Evolutionary conservation across 2,329 filamentous ascomycete genomes (phyloP).

Genomic region (Cladosporium sp.): DNA sequence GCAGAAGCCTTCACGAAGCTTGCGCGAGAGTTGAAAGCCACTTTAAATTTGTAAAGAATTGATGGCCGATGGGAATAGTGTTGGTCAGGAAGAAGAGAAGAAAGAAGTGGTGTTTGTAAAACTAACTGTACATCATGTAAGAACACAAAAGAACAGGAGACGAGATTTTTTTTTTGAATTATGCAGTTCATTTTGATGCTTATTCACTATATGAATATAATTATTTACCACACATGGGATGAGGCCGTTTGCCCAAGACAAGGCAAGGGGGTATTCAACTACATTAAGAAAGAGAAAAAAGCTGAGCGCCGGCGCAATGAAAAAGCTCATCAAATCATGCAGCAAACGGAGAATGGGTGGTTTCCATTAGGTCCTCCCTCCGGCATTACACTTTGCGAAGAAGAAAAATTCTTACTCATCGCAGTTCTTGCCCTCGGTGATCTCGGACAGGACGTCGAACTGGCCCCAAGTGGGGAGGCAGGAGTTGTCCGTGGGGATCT

Average conservation of each 20-base stretch:
- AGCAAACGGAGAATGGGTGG: neutral
- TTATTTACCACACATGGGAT: neutral
- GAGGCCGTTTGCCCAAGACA: slow-evolving; percentile 3
- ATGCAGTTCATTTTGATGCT: neutral
- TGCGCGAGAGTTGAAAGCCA: neutral
- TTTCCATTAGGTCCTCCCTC: neutral
- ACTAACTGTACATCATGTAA: neutral
- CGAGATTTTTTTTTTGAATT: neutral
- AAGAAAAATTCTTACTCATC: neutral
- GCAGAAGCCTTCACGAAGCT: slow-evolving; percentile 63
- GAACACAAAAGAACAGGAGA: neutral
- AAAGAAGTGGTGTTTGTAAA: neutral
- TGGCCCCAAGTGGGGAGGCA: slow-evolving; percentile 8
- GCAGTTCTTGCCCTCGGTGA: slow-evolving; percentile 16
- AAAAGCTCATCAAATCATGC: slow-evolving; percentile 18
- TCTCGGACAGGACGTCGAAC: slow-evolving; percentile 16
- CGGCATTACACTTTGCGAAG: neutral
- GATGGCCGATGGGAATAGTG: neutral
- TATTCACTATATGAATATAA: neutral
- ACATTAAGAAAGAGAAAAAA: slow-evolving; percentile 14
- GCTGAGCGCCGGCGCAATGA: slow-evolving; percentile 5
- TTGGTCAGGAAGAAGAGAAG: neutral
- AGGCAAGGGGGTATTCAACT: slow-evolving; percentile 10
- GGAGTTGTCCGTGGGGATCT: slow-evolving; percentile 10
- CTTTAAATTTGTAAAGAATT: neutral